Percentiles rank a stretch among this genome's conserved stretches.
These are phyloP conservation scores for Thielaviopsis punctulata DNA, from an alignment of 2,329 filamentous ascomycete species.

Conservation along the genomic window DNA sequence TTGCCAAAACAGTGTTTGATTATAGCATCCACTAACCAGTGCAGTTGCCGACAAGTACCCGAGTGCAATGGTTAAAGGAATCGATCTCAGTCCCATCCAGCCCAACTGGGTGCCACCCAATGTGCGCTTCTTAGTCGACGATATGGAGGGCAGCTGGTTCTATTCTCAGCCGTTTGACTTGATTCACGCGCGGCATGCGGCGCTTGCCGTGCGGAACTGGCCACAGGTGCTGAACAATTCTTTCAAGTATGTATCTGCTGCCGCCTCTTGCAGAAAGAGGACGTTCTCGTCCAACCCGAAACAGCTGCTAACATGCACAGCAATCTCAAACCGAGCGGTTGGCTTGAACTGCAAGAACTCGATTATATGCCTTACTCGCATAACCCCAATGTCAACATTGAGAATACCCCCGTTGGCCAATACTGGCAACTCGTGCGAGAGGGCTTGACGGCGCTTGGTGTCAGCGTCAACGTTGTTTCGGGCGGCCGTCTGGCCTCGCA, in stretches of 20 bases:
- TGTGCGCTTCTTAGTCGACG: conserved; percentile 38
- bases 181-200: conserved; percentile 40
- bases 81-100: conserved; percentile 41
- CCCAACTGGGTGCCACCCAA: conserved; percentile 38
- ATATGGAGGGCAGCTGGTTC: conserved; percentile 39
- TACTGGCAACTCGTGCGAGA: conserved; percentile 30
- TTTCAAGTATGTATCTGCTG: conserved; percentile 25
- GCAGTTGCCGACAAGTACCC: conserved; percentile 25
- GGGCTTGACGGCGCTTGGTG: conserved; percentile 26
- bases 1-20: conserved; percentile 3
- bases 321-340: conserved; percentile 35
- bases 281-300: neutral
- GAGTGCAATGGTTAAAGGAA: conserved; percentile 30
- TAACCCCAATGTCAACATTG: conserved; percentile 22
- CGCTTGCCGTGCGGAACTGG: conserved; percentile 40
- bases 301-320: conserved; percentile 17
- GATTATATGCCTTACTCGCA: conserved; percentile 31
- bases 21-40: conserved; percentile 15
- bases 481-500: conserved; percentile 24
- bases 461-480: conserved; percentile 29
- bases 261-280: neutral
- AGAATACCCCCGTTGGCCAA: conserved; percentile 25
- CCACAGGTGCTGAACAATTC: conserved; percentile 28
- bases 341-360: conserved; percentile 38
- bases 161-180: conserved; percentile 40